phyloP scores from a whole-genome alignment of 441 rosid species.

The Arabidopsis lyrata region DNA sequence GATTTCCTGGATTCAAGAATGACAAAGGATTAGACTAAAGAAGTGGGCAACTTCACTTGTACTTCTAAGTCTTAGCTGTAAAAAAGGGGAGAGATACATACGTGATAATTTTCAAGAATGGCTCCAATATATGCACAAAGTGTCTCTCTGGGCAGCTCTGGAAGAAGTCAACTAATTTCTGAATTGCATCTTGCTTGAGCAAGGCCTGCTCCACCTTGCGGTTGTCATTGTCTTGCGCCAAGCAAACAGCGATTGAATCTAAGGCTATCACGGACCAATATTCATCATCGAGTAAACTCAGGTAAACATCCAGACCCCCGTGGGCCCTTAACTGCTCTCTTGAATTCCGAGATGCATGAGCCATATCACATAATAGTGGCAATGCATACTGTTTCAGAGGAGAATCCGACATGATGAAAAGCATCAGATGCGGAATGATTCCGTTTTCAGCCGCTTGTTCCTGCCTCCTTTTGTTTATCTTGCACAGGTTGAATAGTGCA shows the following conservation, averaged over 20 bases:
- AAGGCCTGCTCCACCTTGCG: conserved; percentile 96
- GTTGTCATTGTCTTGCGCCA: conserved; percentile 94
- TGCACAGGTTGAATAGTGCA: conserved; percentile 95
- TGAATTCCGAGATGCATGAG: conserved; percentile 98
- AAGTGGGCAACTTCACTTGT: background rate
- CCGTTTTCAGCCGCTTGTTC: conserved; percentile 99
- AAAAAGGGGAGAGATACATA: conserved; percentile 15
- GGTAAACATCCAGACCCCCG: conserved; percentile 92
- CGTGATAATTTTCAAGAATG: conserved; percentile 97
- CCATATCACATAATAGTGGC: conserved; percentile 98
- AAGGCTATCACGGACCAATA: conserved; percentile 93
- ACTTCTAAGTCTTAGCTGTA: background rate
- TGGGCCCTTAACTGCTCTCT: conserved; percentile 98
- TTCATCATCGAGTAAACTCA: conserved; percentile 91
- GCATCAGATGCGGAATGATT: conserved; percentile 95
- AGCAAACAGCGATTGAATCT: conserved; percentile 98
- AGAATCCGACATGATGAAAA: conserved; percentile 81
- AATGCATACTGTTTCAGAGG: conserved; percentile 89
- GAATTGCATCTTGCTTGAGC: conserved; percentile 88
- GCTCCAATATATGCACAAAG: conserved; percentile 97
- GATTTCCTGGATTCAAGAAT: conserved; percentile 78
- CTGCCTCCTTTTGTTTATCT: conserved; percentile 98
- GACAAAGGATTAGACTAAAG: conserved; percentile 9
- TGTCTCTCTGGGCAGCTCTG: conserved; percentile 95
- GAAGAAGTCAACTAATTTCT: conserved; percentile 88